Base-by-base conservation (phyloP, 2,329 filamentous ascomycete species). In the Colletotrichum sojae region DNA sequence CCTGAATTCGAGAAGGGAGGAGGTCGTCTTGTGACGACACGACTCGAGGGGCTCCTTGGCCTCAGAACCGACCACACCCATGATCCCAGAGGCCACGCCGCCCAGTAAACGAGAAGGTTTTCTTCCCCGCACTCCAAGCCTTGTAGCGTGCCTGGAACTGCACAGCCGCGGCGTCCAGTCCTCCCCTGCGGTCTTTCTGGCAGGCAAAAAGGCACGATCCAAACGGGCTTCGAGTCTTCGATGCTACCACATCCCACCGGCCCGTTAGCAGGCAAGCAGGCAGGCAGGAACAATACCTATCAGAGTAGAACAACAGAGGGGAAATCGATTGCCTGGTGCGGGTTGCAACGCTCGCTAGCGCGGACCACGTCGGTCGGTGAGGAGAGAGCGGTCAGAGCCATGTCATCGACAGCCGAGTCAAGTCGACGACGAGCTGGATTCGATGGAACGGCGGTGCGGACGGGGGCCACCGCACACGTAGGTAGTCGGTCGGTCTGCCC, bases 91-190 rank as follows among this genome's bases (percentile, higher is more conserved):
- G 18, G 43, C 27, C 39, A 58, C n/a, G 54, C 48, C 31, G 54
- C 54, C 61, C 39, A 55, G 66, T 39, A 31, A 55, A 18, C 16
- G 31, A 48, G 20, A 53, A 57, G 62, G 55, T 46, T 51, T 52
- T 5, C 25, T 67, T 61, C 62, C 62, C 67, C 67, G 62, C 67
- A 61, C 36, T 69, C 49, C 31, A 31, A 55, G 49, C 15, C 27
- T 18, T 36, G 59, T 53, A 55, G 54, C 53, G 25, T 65, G 54
- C 27, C 48, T 54, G 46, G 22, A 52, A 61, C 16, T 40, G 52
- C 48, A 51, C 22, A 10, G 39, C n/a, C 40, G 18, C 6, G 18
- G 39, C 59, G 2, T 62, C 49, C 40, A 27, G 58, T 15, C 43
- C 10, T 16, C 45, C 48, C n/a, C n/a, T 18, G 10, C 18, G 20